Conservation (phyloP, 2,329 filamentous ascomycete genomes). For the Pseudohalonectria lignicola region DNA sequence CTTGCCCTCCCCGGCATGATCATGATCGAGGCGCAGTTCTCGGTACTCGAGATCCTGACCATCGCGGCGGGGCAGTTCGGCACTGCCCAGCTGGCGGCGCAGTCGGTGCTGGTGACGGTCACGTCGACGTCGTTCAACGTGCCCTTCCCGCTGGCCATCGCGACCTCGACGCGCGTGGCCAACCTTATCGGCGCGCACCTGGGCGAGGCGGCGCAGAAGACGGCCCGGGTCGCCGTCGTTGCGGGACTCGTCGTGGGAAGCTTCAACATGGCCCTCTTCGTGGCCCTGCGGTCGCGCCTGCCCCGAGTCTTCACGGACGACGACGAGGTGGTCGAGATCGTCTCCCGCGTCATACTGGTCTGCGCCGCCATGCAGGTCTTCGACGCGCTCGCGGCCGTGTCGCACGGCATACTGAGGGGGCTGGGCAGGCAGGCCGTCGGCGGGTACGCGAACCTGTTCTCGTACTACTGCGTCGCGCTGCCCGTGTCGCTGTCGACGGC, state of each 20-base stretch:
- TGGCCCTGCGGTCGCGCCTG: slow-evolving; percentile 44
- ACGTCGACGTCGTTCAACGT: slow-evolving; percentile 60
- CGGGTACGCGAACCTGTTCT: slow-evolving; percentile 59
- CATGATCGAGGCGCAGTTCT: slow-evolving; percentile 55
- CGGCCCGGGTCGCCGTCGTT: slow-evolving; percentile 39
- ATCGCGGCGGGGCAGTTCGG: slow-evolving; percentile 55
- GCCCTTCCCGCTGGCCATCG: slow-evolving; percentile 62
- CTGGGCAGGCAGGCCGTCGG: slow-evolving; percentile 61
- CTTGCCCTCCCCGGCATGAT: slow-evolving; percentile 60
- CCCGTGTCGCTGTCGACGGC: slow-evolving; percentile 57
- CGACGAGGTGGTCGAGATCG: slow-evolving; percentile 39
- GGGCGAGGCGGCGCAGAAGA: slow-evolving; percentile 51
- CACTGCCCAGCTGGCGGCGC: slow-evolving; percentile 55
- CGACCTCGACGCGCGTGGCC: slow-evolving; percentile 58
- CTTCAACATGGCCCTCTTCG: slow-evolving; percentile 52
- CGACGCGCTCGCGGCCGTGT: slow-evolving; percentile 53
- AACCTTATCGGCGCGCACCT: slow-evolving; percentile 63
- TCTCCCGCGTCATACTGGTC: slow-evolving; percentile 49
- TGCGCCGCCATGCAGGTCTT: slow-evolving; percentile 65
- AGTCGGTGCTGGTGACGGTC: slow-evolving; percentile 56
- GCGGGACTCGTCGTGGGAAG: slow-evolving; percentile 31
- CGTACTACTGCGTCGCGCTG: slow-evolving; percentile 62
- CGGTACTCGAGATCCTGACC: slow-evolving; percentile 50
- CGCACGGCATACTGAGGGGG: slow-evolving; percentile 59
- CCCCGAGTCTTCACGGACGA: slow-evolving; percentile 52